Percentiles rank a stretch among this genome's conserved stretches.
Conservation (phyloP, 2,329 filamentous ascomycete genomes). For the Metarhizium robertsii region DNA sequence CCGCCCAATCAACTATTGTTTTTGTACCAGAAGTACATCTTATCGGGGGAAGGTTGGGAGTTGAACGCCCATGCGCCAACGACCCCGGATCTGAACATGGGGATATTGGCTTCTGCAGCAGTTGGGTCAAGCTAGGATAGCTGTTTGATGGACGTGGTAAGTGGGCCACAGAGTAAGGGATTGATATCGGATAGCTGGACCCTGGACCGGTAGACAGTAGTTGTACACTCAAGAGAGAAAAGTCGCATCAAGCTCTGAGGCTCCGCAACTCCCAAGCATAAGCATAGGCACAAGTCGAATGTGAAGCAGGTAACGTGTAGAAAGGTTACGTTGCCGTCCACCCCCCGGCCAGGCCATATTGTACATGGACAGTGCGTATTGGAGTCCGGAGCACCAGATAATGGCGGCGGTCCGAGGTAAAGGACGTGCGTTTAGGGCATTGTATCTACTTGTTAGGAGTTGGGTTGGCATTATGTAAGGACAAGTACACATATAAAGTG, state of each 20-base stretch:
- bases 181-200: conserved; percentile 1
- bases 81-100: background rate
- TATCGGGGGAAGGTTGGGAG: background rate
- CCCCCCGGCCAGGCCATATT: background rate
- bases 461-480: too few species aligned
- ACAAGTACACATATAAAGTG: too few species aligned
- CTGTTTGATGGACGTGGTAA: background rate
- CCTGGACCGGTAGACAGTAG: background rate
- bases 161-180: background rate
- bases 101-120: background rate
- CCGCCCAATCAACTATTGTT: background rate
- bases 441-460: too few species aligned
- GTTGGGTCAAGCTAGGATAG: conserved; percentile 2
- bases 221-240: conserved; percentile 7
- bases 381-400: background rate
- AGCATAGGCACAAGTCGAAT: background rate
- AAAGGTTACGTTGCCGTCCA: background rate
- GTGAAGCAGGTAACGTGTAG: background rate
- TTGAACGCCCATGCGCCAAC: background rate
- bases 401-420: too few species aligned
- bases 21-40: conserved; percentile 1
- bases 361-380: background rate
- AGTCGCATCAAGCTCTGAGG: conserved; percentile 3
- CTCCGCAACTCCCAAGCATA: background rate
- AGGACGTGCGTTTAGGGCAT: too few species aligned